phyloP scores from a whole-genome alignment of 2,329 filamentous ascomycete genomes.

The Thermothelomyces thermophilus region DNA sequence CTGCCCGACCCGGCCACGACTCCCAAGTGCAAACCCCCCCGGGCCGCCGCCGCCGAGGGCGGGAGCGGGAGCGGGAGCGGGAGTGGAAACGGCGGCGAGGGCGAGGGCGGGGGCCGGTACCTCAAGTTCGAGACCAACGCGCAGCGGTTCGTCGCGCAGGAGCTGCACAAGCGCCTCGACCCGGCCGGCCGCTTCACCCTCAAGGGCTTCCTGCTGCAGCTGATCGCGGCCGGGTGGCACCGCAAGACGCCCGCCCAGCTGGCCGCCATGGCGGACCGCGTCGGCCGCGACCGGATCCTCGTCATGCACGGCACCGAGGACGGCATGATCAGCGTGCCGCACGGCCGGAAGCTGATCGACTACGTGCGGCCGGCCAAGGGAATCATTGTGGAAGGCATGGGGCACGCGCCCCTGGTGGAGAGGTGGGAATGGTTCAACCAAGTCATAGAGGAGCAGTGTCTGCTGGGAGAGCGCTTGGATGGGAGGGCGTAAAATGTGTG shows the following conservation, averaged over 20 bases:
- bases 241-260: conserved; percentile 65
- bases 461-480: conserved; percentile 44
- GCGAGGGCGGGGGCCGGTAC: conserved; percentile 32
- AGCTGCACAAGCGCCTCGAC: conserved; percentile 64
- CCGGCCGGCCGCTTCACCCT: conserved; percentile 52
- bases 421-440: conserved; percentile 61
- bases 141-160: conserved; percentile 74
- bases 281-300: conserved; percentile 68
- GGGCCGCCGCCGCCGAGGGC: not conserved
- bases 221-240: conserved; percentile 74
- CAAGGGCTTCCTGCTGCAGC: conserved; percentile 67
- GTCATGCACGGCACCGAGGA: conserved; percentile 72
- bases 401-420: conserved; percentile 71
- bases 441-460: conserved; percentile 52
- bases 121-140: conserved; percentile 65
- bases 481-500: conserved; percentile 7
- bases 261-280: conserved; percentile 54
- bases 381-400: conserved; percentile 61
- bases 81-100: too few relatives aligned
- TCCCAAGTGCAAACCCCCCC: conserved; percentile 30
- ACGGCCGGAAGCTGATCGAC: conserved; percentile 62
- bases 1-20: conserved; percentile 42
- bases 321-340: conserved; percentile 67
- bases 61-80: not conserved
- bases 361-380: conserved; percentile 56